Conservation (phyloP, 495 filamentous ascomycete genomes). For the Penicillium antarcticum region DNA sequence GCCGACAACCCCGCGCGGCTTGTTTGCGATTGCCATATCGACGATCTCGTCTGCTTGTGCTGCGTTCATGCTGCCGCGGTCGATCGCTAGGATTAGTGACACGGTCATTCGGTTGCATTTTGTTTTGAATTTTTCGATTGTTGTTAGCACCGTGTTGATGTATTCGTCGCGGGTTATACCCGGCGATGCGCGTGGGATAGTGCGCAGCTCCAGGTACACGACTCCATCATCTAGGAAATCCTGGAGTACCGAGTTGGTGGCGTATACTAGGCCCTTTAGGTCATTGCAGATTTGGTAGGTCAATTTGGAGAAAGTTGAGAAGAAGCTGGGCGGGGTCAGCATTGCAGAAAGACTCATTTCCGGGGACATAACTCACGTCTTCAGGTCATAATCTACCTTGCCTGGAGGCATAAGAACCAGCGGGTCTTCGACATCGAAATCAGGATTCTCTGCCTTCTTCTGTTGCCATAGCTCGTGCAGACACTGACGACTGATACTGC, state of each 20-base stretch:
- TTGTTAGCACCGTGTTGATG: constrained; percentile 58
- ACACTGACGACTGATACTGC: constrained; percentile 71
- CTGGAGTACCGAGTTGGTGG: constrained; percentile 65
- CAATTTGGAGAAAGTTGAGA: constrained; percentile 72
- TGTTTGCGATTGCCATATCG: constrained; percentile 58
- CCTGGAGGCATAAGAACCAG: constrained; percentile 62
- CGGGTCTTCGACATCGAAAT: constrained; percentile 60
- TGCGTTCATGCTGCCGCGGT: constrained; percentile 57
- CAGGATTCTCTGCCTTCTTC: constrained; percentile 50
- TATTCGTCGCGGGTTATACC: constrained; percentile 60
- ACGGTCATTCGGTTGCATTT: constrained; percentile 43
- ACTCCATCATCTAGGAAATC: constrained; percentile 72
- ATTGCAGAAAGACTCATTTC: neutral
- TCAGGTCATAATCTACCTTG: constrained; percentile 67
- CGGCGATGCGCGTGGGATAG: constrained; percentile 66
- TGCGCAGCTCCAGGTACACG: constrained; percentile 77
- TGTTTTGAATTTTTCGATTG: constrained; percentile 48
- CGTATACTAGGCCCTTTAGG: constrained; percentile 50
- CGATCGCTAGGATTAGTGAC: constrained; percentile 71
- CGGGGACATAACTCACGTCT: constrained; percentile 48
- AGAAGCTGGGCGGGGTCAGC: constrained; percentile 52
- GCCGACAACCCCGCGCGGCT: constrained; percentile 60
- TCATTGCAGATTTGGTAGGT: constrained; percentile 72
- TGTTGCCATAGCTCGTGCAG: constrained; percentile 72
- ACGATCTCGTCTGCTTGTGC: constrained; percentile 58